phyloP scores from a whole-genome alignment of 257 asterid genomes.

The Cinchona pubescens region DNA sequence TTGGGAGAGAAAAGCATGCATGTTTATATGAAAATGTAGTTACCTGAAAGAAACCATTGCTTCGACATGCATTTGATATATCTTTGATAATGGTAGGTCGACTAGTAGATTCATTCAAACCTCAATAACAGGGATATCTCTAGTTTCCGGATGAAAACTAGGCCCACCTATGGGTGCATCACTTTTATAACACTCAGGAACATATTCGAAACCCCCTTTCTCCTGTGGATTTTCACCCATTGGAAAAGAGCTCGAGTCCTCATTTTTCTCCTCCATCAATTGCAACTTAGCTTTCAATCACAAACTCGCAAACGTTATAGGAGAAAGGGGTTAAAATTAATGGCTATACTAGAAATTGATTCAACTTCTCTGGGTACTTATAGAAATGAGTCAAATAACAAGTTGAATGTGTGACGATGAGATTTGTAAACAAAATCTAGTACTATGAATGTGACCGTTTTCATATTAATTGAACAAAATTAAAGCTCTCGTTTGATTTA shows the following conservation, averaged over 20 bases:
- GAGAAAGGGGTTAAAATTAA: too few relatives aligned
- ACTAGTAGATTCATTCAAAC: constrained; percentile 16
- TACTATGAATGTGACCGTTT: not conserved
- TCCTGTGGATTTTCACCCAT: constrained; percentile 43
- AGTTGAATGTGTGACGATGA: not conserved
- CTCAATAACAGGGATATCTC: constrained; percentile 26
- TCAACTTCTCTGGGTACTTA: not conserved
- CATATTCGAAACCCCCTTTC: constrained; percentile 30
- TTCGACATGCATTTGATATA: constrained; percentile 33
- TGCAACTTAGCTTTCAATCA: not conserved
- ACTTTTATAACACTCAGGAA: constrained; percentile 37
- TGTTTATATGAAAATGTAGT: not conserved
- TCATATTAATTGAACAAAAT: too few relatives aligned
- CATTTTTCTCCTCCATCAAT: not conserved
- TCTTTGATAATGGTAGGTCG: constrained; percentile 23
- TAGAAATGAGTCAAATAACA: not conserved
- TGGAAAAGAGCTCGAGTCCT: constrained; percentile 29
- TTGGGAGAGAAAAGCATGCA: not conserved
- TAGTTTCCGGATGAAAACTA: not conserved
- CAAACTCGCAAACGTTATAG: not conserved
- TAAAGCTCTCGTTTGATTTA: not conserved
- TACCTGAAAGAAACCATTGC: constrained; percentile 50
- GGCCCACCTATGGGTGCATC: constrained; percentile 13
- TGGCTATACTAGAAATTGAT: not conserved
- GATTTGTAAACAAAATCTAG: not conserved